A percentile compares a stretch with the other conserved stretches of the same genome.
These are phyloP conservation scores for Flagelloscypha sp. DNA, from an alignment of 768 basidiomycete genomes.

Conservation along the genomic window DNA sequence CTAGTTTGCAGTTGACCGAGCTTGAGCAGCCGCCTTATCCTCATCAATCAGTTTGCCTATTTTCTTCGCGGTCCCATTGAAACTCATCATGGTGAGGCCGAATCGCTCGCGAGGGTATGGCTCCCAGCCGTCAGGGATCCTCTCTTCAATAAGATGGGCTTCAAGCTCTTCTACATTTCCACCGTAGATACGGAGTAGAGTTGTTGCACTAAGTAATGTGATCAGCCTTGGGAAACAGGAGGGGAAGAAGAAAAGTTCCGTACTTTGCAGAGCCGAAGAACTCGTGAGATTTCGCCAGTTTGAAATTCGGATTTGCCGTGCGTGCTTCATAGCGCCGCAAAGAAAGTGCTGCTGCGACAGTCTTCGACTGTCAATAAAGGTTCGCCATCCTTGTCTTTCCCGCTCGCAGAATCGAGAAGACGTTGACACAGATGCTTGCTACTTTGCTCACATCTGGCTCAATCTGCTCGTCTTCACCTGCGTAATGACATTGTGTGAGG, in stretches of 20 bases:
- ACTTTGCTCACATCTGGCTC: slow-evolving; percentile 46
- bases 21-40: too few species aligned
- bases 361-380: slow-evolving; percentile 47
- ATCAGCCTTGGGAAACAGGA: neutral
- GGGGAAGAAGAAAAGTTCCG: slow-evolving; percentile 16
- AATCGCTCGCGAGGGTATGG: slow-evolving; percentile 41
- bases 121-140: slow-evolving; percentile 67
- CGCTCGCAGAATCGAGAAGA: slow-evolving; percentile 50
- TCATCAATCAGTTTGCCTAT: too few species aligned
- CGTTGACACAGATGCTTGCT: slow-evolving; percentile 42
- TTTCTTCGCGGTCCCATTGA: slow-evolving; percentile 41
- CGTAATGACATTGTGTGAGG: neutral
- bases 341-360: slow-evolving; percentile 44
- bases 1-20: too few species aligned
- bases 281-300: slow-evolving; percentile 41
- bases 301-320: slow-evolving; percentile 47
- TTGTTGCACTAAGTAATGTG: slow-evolving; percentile 39
- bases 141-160: slow-evolving; percentile 55
- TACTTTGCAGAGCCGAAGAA: slow-evolving; percentile 64
- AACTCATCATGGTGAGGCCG: slow-evolving; percentile 50
- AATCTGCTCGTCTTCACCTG: slow-evolving; percentile 45
- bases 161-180: slow-evolving; percentile 49
- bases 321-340: slow-evolving; percentile 55
- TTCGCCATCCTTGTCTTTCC: slow-evolving; percentile 42
- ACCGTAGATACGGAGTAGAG: slow-evolving; percentile 59